Conservation (phyloP, 352 stramenopile genomes). For the Phytophthora tubulina region DNA sequence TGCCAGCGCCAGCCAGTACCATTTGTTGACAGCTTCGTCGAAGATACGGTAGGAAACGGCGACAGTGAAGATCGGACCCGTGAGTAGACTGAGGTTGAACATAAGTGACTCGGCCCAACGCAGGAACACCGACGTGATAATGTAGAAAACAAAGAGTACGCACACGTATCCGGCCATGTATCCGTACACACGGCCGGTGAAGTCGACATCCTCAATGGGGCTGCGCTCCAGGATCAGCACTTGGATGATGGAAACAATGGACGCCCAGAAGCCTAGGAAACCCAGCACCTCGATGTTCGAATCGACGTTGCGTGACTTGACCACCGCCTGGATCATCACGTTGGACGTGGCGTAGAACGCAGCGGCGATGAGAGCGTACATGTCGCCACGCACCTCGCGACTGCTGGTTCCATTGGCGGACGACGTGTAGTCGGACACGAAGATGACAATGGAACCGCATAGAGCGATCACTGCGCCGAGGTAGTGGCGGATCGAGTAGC, state of each 20-base stretch:
- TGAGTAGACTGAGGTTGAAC: constrained; percentile 77
- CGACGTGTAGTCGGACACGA: constrained; percentile 63
- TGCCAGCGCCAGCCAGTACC: constrained; percentile 69
- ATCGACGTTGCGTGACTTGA: constrained; percentile 65
- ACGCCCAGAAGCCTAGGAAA: constrained; percentile 63
- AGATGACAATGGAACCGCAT: constrained; percentile 63
- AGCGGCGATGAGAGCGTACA: constrained; percentile 71
- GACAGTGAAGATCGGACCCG: constrained; percentile 66
- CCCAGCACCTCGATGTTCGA: constrained; percentile 69
- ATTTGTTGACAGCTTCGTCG: constrained; percentile 63
- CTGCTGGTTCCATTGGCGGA: constrained; percentile 50
- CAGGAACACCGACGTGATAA: constrained; percentile 65
- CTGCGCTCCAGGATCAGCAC: constrained; percentile 57
- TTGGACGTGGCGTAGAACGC: constrained; percentile 74
- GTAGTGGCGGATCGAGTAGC: constrained; percentile 68
- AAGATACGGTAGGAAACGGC: constrained; percentile 68
- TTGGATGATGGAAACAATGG: constrained; percentile 64
- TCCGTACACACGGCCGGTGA: constrained; percentile 58
- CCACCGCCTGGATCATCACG: constrained; percentile 77
- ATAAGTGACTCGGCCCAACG: constrained; percentile 70
- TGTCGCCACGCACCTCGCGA: constrained; percentile 58
- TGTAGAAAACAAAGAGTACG: constrained; percentile 73
- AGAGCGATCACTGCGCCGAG: constrained; percentile 53
- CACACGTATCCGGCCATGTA: constrained; percentile 70
- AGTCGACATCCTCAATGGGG: constrained; percentile 57